Percentiles rank a stretch among this genome's conserved stretches.
Evolutionary conservation across 2,329 filamentous ascomycete species (phyloP).

Genomic region (Samsoniella hepiali): DNA sequence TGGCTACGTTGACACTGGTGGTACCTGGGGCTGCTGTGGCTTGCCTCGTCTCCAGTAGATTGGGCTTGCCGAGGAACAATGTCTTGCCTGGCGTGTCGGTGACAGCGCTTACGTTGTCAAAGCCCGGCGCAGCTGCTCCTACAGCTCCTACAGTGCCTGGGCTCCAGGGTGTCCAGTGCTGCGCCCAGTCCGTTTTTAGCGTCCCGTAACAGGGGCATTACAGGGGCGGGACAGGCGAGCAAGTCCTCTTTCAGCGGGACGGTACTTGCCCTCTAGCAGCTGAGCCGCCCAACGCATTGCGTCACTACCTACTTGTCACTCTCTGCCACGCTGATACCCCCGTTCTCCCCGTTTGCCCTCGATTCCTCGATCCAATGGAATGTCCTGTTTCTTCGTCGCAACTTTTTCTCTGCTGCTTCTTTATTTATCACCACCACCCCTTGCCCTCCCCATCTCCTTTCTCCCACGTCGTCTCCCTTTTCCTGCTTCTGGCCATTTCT

Average conservation of each 20-base stretch:
- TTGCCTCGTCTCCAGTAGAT: background rate
- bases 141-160: background rate
- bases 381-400: background rate
- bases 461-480: background rate
- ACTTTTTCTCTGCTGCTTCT: background rate
- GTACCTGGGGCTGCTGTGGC: background rate
- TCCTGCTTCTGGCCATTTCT: background rate
- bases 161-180: background rate
- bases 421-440: constrained; percentile 5
- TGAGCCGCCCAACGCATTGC: constrained; percentile 8
- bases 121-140: too few relatives aligned
- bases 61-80: background rate
- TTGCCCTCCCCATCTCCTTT: background rate
- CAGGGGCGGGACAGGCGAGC: background rate
- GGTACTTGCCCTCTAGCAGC: constrained; percentile 6
- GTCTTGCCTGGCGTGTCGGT: background rate
- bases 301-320: constrained; percentile 19
- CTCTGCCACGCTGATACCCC: background rate
- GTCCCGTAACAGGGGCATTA: too few relatives aligned
- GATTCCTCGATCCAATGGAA: constrained; percentile 11
- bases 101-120: background rate
- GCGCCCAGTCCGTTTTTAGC: background rate
- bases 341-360: background rate
- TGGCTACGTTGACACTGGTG: too few relatives aligned
- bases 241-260: background rate